Conservation (phyloP, 106 monocot genomes). For the Narthecium ossifragum region DNA sequence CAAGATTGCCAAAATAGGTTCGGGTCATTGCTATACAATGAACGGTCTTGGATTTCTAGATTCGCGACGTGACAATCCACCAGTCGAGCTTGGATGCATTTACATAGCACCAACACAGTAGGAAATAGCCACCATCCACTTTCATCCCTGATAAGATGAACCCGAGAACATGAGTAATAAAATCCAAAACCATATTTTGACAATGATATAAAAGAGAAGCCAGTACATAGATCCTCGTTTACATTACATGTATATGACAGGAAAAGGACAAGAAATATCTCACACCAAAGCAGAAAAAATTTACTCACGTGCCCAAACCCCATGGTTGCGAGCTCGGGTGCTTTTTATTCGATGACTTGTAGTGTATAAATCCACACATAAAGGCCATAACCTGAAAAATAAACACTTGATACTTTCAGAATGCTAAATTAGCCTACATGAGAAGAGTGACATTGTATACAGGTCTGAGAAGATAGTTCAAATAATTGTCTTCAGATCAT, state of each 20-base stretch:
- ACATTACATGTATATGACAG: no score
- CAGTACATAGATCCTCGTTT: no score
- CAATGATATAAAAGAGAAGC: no score
- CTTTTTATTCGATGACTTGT: constrained; percentile 54
- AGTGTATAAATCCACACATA: constrained; percentile 84
- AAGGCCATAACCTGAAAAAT: constrained; percentile 80
- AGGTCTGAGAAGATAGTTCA: no score
- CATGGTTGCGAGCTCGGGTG: constrained; percentile 69
- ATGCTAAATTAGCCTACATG: no score
- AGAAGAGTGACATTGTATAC: no score
- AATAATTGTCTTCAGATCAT: no score
- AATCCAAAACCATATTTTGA: no score
- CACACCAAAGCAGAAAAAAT: not conserved
- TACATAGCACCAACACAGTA: constrained; percentile 52
- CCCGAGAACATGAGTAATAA: no score
- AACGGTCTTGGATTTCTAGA: constrained; percentile 96
- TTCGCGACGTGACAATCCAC: constrained; percentile 96
- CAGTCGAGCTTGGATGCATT: constrained; percentile 78
- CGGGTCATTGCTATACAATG: constrained; percentile 87
- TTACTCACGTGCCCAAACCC: constrained; percentile 72
- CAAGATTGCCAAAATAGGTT: constrained; percentile 83
- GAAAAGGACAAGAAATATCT: not conserved
- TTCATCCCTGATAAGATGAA: constrained; percentile 83
- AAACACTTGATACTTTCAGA: no score
- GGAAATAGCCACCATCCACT: constrained; percentile 98